These are phyloP conservation scores for Dendrothele bispora DNA, from an alignment of 768 basidiomycete genomes.

Conservation along the genomic window DNA sequence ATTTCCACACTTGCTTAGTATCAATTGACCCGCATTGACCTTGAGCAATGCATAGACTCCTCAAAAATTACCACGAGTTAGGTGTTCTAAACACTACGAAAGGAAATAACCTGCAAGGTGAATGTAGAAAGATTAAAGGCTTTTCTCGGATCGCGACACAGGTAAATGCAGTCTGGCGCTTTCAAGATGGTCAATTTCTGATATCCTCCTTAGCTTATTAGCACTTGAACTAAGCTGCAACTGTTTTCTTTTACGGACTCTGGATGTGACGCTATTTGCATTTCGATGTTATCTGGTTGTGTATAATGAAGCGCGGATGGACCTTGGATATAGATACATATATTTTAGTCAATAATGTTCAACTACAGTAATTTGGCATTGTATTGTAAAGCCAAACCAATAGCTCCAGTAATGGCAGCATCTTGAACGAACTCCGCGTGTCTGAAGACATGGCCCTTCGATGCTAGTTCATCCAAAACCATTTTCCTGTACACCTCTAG, in stretches of 20 bases:
- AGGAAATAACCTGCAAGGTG: constrained; percentile 54
- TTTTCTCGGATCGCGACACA: constrained; percentile 40
- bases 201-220: too few relatives aligned
- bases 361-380: neutral
- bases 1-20: constrained; percentile 3
- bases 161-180: too few relatives aligned
- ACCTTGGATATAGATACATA: too few relatives aligned
- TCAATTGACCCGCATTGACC: neutral
- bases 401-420: constrained; percentile 64
- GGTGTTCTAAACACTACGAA: constrained; percentile 48
- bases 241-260: too few relatives aligned
- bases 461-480: constrained; percentile 53
- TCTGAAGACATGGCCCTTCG: constrained; percentile 61
- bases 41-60: constrained; percentile 44
- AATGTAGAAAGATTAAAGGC: constrained; percentile 66
- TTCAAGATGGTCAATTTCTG: too few relatives aligned
- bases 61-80: constrained; percentile 57
- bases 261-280: too few relatives aligned
- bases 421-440: constrained; percentile 70
- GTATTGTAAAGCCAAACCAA: constrained; percentile 41
- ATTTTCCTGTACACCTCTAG: constrained; percentile 58
- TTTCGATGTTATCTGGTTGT: too few relatives aligned
- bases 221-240: too few relatives aligned
- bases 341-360: too few relatives aligned
- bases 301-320: too few relatives aligned